These are phyloP conservation scores for Arthrobotrys pseudoclavata DNA, from an alignment of 2,329 filamentous ascomycete genomes.

Conservation along the genomic window DNA sequence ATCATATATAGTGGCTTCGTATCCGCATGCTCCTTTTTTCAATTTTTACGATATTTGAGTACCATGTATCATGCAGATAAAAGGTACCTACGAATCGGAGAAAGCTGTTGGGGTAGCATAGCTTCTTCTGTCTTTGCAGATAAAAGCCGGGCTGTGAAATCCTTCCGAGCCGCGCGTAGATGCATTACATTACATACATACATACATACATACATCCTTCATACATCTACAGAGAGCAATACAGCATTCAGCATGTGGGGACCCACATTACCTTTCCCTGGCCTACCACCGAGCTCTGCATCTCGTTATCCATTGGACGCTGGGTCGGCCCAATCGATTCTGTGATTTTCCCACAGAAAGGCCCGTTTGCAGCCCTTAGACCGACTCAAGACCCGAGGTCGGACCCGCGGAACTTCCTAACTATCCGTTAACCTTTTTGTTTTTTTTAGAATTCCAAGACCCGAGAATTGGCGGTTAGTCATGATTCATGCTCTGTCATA, in stretches of 20 bases:
- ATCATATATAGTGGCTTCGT: background rate
- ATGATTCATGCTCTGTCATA: background rate
- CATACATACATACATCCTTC: background rate
- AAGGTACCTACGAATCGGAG: conserved; percentile 10
- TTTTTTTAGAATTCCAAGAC: conserved; percentile 1
- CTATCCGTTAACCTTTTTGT: background rate
- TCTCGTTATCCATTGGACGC: conserved; percentile 8
- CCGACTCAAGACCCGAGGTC: conserved; percentile 11
- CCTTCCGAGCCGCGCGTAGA: conserved; percentile 24
- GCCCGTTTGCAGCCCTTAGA: conserved; percentile 15
- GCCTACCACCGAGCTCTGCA: conserved; percentile 6
- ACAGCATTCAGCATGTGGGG: background rate
- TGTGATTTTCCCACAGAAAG: background rate
- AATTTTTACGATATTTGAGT: background rate
- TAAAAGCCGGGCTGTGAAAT: conserved; percentile 11
- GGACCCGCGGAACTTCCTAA: conserved; percentile 15
- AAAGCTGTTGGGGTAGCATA: conserved; percentile 17
- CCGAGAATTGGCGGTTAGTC: conserved; percentile 21
- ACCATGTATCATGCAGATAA: too few relatives aligned
- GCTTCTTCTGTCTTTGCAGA: background rate
- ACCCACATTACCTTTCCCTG: background rate
- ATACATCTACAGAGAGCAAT: background rate
- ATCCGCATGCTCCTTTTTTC: conserved; percentile 7
- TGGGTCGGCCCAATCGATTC: conserved; percentile 16
- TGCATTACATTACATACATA: background rate